Evolutionary conservation across 2,329 filamentous ascomycete genomes (phyloP), one percentile per base, ranked within the genome.

Genomic region (Ophiostoma novo-ulmi): DNA sequence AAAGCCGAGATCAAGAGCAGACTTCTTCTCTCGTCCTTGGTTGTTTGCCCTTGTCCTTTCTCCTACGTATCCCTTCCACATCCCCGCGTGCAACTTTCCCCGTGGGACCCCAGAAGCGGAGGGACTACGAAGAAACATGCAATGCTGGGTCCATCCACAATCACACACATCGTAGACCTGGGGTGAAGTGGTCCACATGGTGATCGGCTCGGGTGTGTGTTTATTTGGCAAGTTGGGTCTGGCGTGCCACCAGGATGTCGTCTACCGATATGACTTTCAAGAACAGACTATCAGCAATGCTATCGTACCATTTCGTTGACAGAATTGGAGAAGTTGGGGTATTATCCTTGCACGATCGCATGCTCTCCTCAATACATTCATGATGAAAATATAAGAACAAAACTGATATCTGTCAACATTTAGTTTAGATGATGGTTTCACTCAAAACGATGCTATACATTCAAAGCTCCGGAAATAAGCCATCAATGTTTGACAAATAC

Each of bases 101-200:
- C 22, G 58, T 63, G 58, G 58, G 58, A 63, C 58, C 58, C 58
- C 58, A 63, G 52, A 58, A 17, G 58, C 58, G 26, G 58, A 63
- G 58, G 7, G 58, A 35, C 26, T 35, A 58, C 31, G 26, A n/a
- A n/a, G 55, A 35, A 26, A 61, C 13, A 58, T 63, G 58, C 26
- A 26, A 63, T 63, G 26, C 58, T 63, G 13, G 58, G 26, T 35
- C 58, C 22, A 63, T 31, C 71, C 73, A 63, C 58, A 35, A 20
- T 63, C 58, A 63, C 26, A 63, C 58, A 36, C 26, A 35, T 61
- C 11, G 13, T 26, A 61, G 11, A 35, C 20, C 14, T 4, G 14
- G 52, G 13, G 22, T 31, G 10, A 58, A 26, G 52, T 8, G 22
- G 52, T 14, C 52, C 52, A 63, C 26, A 63, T 14, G 4, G 26